Evolutionary conservation across 257 asterid species (phyloP).

Genomic region (Jaltomata sinuosa): DNA sequence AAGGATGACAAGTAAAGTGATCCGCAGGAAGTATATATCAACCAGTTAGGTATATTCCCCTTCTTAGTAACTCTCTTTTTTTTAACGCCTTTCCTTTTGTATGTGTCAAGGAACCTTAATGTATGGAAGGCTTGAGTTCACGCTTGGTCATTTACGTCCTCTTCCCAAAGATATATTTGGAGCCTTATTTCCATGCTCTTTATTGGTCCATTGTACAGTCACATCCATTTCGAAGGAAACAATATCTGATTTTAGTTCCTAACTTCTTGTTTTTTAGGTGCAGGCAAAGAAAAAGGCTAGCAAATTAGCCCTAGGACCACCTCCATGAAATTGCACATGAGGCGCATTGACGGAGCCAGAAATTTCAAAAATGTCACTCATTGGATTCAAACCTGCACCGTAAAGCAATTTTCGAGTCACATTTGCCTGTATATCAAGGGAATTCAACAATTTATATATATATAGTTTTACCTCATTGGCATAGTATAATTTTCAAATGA

Average conservation of each 20-base stretch:
- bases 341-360: rapidly evolving
- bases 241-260: not conserved
- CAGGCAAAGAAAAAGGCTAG: not conserved
- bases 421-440: not conserved
- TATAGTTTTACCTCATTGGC: not conserved
- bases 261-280: not conserved
- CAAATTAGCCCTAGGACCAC: not conserved
- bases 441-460: not conserved
- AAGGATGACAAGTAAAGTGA: too few relatives aligned
- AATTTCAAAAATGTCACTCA: not conserved
- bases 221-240: not conserved
- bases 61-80: not conserved
- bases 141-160: conserved; percentile 23
- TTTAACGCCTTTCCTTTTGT: not conserved
- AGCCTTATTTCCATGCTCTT: conserved; percentile 2
- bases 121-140: conserved; percentile 39
- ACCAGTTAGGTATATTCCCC: not conserved
- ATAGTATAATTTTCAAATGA: not conserved
- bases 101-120: conserved; percentile 1
- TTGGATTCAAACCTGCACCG: not conserved
- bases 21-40: too few relatives aligned
- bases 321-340: not conserved
- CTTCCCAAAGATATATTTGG: conserved; percentile 1
- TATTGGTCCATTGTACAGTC: conserved; percentile 19
- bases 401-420: not conserved